A percentile compares a stretch with the other conserved stretches of the same genome.
Evolutionary conservation across 805 yeast species (phyloP).

Genomic region (Candida takata): DNA sequence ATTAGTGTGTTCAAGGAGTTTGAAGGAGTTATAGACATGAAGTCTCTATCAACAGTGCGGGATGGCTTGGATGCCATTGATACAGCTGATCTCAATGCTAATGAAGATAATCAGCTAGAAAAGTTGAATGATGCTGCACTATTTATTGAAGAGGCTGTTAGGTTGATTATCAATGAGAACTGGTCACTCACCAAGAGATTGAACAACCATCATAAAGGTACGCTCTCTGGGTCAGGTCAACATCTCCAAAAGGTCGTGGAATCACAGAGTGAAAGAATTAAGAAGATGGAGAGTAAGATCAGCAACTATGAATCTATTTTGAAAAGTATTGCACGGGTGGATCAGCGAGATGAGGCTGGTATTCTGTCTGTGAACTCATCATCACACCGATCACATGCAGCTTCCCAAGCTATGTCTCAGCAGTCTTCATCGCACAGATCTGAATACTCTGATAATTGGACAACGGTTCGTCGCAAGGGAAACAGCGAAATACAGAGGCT

Average conservation of each 20-base stretch:
- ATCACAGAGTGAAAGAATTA: conserved; percentile 5
- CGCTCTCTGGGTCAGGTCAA: conserved; percentile 2
- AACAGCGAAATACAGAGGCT: conserved; percentile 4
- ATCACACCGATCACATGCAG: not conserved
- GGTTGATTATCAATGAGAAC: conserved; percentile 11
- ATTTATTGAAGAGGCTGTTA: conserved; percentile 16
- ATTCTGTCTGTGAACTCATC: not conserved
- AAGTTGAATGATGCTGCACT: conserved; percentile 8
- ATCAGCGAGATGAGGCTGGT: conserved; percentile 1
- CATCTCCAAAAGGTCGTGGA: conserved; percentile 11
- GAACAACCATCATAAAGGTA: conserved; percentile 4
- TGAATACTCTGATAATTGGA: not conserved
- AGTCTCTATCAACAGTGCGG: conserved; percentile 9
- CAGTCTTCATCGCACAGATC: conserved; percentile 1
- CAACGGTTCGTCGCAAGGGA: not conserved
- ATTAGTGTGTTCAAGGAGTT: conserved; percentile 7
- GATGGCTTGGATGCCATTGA: conserved; percentile 4
- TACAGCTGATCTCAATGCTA: conserved; percentile 1
- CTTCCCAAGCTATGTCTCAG: conserved; percentile 1
- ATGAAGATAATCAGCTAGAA: conserved; percentile 4
- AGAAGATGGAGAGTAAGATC: conserved; percentile 5
- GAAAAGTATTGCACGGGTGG: conserved; percentile 4
- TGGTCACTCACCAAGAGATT: conserved; percentile 9
- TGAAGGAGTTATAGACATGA: conserved; percentile 15
- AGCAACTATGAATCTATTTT: conserved; percentile 7